Evolutionary conservation across 306 rosid species (phyloP).

Genomic region (Luffa acutangula): DNA sequence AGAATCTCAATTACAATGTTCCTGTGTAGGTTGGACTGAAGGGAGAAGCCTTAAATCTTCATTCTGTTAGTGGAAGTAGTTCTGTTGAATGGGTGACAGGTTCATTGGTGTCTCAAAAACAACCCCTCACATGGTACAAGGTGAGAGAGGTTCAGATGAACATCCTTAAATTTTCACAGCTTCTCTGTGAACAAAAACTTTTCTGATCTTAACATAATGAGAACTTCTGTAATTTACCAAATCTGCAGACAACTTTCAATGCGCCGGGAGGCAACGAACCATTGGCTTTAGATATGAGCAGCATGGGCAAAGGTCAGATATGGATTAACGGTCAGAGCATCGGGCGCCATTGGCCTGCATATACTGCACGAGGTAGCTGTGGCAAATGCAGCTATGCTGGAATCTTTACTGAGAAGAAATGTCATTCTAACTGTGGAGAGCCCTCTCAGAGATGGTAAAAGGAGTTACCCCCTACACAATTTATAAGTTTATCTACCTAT

Average conservation of each 20-base stretch:
- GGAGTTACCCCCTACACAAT: constrained; percentile 3
- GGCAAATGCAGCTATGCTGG: constrained; percentile 69
- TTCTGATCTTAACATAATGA: not conserved
- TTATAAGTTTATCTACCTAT: not conserved
- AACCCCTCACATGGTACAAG: constrained; percentile 95
- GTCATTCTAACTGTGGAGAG: constrained; percentile 54
- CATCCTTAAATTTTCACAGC: constrained; percentile 1
- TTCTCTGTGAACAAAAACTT: constrained; percentile 6
- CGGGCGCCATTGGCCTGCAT: constrained; percentile 90
- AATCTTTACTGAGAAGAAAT: constrained; percentile 52
- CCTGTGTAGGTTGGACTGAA: constrained; percentile 62
- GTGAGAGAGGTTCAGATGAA: constrained; percentile 21
- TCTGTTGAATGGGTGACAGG: constrained; percentile 81
- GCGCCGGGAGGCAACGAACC: constrained; percentile 71
- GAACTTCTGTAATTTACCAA: not conserved
- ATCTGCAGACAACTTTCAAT: constrained; percentile 50
- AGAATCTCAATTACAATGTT: not conserved
- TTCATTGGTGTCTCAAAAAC: constrained; percentile 43
- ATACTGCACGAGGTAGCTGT: constrained; percentile 53
- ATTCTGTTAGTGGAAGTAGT: constrained; percentile 61
- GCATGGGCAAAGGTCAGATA: constrained; percentile 91
- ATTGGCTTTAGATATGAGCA: constrained; percentile 78
- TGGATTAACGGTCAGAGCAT: constrained; percentile 91
- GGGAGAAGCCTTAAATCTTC: constrained; percentile 67
- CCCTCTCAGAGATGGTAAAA: constrained; percentile 93